phyloP scores from a whole-genome alignment of 2,329 filamentous ascomycete genomes.

The Thelonectria blattea region DNA sequence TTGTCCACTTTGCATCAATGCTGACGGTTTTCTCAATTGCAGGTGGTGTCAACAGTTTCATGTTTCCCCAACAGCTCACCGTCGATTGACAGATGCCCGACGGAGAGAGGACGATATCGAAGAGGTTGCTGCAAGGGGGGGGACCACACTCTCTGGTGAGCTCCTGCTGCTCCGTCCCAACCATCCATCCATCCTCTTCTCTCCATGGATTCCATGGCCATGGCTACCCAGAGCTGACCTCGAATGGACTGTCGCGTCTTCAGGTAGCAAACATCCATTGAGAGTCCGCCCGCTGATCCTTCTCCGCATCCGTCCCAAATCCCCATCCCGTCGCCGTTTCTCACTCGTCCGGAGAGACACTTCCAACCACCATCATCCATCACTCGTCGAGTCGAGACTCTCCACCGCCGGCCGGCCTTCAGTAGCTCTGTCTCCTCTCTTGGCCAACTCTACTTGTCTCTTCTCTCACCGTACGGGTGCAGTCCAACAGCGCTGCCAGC shows the following conservation, averaged over 20 bases:
- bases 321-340: constrained; percentile 1
- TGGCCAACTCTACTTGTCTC: constrained; percentile 3
- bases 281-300: constrained; percentile 6
- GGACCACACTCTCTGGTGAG: constrained; percentile 14
- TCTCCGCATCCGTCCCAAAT: constrained; percentile 8
- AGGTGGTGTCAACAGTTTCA: constrained; percentile 22
- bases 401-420: constrained; percentile 16
- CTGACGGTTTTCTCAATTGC: constrained; percentile 13
- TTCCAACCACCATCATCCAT: constrained; percentile 11
- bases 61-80: constrained; percentile 9
- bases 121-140: constrained; percentile 3
- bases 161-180: constrained; percentile 5
- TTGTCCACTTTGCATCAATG: constrained; percentile 18
- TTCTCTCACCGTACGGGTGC: constrained; percentile 4
- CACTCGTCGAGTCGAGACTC: constrained; percentile 7
- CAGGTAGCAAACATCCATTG: constrained; percentile 4
- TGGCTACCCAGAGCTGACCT: not conserved
- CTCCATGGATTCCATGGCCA: constrained; percentile 5
- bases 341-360: constrained; percentile 10
- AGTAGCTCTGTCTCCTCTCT: constrained; percentile 12
- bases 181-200: not conserved
- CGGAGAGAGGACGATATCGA: not conserved
- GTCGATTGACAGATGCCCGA: not conserved
- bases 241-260: constrained; percentile 8
- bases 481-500: too few relatives aligned